Conservation (phyloP, 2,329 filamentous ascomycete genomes). For the Phyllosticta paracitricarpa region DNA sequence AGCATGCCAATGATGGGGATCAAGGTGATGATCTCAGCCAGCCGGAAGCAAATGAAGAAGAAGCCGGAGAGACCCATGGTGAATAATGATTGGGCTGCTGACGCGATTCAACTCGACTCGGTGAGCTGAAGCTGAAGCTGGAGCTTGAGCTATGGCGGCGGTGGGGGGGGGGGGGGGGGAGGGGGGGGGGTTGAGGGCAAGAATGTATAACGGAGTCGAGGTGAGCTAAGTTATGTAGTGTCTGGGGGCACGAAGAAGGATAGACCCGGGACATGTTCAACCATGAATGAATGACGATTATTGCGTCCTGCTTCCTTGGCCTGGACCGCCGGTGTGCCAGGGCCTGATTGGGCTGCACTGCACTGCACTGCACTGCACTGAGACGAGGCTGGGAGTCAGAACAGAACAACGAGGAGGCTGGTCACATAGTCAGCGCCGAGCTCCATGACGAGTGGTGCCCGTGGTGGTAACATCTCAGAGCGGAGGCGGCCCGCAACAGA, state of each 20-base stretch:
- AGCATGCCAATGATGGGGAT: constrained; percentile 56
- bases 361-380: not conserved
- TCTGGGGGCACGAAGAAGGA: not conserved
- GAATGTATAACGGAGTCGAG: not conserved
- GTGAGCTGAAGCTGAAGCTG: not conserved
- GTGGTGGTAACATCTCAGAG: not conserved
- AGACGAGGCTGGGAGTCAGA: not conserved
- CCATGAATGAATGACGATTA: not conserved
- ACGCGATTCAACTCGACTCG: not conserved
- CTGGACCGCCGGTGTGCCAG: not conserved
- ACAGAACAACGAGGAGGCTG: not conserved
- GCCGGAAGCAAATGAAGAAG: constrained; percentile 52
- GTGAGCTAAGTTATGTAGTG: not conserved
- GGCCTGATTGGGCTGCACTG: not conserved
- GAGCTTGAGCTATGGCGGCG: not conserved
- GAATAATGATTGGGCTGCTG: not conserved
- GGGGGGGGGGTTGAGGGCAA: not conserved
- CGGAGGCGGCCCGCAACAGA: not conserved
- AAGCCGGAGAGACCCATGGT: constrained; percentile 43
- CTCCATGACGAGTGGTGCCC: too few species aligned
- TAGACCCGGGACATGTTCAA: not conserved
- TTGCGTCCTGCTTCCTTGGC: not conserved
- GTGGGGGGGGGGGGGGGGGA: too few species aligned
- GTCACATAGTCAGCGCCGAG: not conserved
- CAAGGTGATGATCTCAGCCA: constrained; percentile 51